Percentiles rank a stretch among this genome's conserved stretches.
phyloP scores from a whole-genome alignment of 2,329 filamentous ascomycete species.

The Sporothrix globosa region DNA sequence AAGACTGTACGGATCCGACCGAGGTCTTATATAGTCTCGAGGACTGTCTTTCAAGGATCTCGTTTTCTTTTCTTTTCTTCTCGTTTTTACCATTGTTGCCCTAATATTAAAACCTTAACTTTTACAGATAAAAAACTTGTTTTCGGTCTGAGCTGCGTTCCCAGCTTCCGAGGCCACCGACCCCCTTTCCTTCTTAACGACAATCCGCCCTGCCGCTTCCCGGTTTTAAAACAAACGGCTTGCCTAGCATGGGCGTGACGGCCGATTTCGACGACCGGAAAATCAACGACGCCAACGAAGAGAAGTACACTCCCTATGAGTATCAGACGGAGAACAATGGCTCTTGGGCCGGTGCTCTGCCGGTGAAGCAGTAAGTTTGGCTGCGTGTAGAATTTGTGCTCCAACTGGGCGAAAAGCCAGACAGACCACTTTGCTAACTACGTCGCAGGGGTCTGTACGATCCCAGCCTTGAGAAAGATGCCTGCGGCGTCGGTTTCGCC shows the following conservation, averaged over 20 bases:
- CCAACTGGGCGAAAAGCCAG: constrained; percentile 19
- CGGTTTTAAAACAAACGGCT: constrained; percentile 43
- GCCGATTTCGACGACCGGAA: constrained; percentile 71
- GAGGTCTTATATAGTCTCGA: constrained; percentile 1
- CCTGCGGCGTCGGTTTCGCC: constrained; percentile 98
- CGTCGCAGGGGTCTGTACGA: constrained; percentile 78
- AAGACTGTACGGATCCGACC: constrained; percentile 4
- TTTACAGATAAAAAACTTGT: not conserved
- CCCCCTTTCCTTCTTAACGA: not conserved
- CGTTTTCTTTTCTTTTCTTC: not conserved
- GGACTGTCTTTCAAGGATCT: not conserved
- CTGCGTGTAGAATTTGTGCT: not conserved
- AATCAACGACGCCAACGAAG: constrained; percentile 61
- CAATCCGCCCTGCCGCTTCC: constrained; percentile 4
- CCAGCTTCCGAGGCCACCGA: constrained; percentile 21
- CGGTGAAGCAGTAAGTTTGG: constrained; percentile 78
- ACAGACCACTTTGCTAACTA: constrained; percentile 24
- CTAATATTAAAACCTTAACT: not conserved
- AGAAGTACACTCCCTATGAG: constrained; percentile 72
- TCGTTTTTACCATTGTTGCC: too few species aligned
- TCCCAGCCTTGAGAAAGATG: constrained; percentile 95
- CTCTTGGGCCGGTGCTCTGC: constrained; percentile 92
- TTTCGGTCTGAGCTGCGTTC: constrained; percentile 14
- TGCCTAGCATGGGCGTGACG: constrained; percentile 70
- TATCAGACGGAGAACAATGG: constrained; percentile 83